These are phyloP conservation scores for Staphylotrichum tortipilum DNA, from an alignment of 495 filamentous ascomycete genomes.

Conservation along the genomic window DNA sequence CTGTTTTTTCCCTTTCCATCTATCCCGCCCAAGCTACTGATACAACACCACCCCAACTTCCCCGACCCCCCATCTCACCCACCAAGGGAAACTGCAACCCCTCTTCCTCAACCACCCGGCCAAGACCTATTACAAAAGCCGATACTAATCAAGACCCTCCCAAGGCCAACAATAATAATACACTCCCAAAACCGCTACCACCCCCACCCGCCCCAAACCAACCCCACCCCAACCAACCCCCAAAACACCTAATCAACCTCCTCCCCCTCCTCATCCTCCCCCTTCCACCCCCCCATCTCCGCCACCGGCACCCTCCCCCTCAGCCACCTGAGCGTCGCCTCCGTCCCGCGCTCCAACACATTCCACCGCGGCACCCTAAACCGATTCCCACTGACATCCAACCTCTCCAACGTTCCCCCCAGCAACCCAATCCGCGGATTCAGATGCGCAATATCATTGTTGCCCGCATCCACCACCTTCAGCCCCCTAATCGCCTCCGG, in stretches of 20 bases:
- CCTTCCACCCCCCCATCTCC: slow-evolving; percentile 46
- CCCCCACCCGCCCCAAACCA: background rate
- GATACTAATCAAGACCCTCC: too few relatives aligned
- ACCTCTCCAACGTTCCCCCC: slow-evolving; percentile 42
- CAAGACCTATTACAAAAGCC: too few relatives aligned
- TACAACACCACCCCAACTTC: background rate
- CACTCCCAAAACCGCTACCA: too few relatives aligned
- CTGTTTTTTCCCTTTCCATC: background rate
- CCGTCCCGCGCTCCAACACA: slow-evolving; percentile 78
- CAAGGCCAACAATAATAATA: too few relatives aligned
- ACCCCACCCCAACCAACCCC: background rate
- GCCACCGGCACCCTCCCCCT: slow-evolving; percentile 65
- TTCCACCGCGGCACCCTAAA: slow-evolving; percentile 85
- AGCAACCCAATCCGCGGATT: slow-evolving; percentile 71
- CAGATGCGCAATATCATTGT: slow-evolving; percentile 71
- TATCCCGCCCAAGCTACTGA: background rate
- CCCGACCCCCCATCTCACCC: too few relatives aligned
- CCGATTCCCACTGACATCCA: slow-evolving; percentile 67
- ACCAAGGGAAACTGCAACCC: too few relatives aligned
- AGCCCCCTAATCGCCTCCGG: slow-evolving; percentile 69
- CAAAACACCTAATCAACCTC: slow-evolving; percentile 26
- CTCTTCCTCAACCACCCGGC: too few relatives aligned
- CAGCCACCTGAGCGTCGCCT: slow-evolving; percentile 76
- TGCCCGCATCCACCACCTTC: slow-evolving; percentile 64
- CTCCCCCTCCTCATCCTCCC: slow-evolving; percentile 23